These are phyloP conservation scores for Pythium chondricola DNA, from an alignment of 352 stramenopile genomes.

Conservation along the genomic window DNA sequence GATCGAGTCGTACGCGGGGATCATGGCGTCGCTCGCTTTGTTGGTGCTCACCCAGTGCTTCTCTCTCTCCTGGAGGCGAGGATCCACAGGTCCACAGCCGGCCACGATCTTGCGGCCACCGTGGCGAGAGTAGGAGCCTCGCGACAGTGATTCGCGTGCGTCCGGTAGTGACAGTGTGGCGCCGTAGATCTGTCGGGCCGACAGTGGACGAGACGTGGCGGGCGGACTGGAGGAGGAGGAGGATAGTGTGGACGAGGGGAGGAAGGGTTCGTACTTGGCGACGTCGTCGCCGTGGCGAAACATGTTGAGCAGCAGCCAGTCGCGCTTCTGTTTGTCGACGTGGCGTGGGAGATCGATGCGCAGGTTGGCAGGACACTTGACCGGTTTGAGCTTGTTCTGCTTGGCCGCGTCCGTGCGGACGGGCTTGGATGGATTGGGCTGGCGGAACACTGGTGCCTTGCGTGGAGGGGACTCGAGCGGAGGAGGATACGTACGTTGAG, in stretches of 20 bases:
- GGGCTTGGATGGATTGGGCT: conserved; percentile 24
- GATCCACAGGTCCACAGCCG: conserved; percentile 15
- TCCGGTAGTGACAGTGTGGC: too few species aligned
- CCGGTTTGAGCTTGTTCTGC: conserved; percentile 34
- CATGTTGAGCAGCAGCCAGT: conserved; percentile 80
- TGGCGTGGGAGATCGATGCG: conserved; percentile 36
- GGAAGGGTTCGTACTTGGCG: conserved; percentile 63
- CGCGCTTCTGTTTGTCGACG: conserved; percentile 59
- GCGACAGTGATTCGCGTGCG: neutral
- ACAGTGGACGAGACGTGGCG: conserved; percentile 6
- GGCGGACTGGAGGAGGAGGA: neutral
- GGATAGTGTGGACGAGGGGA: conserved; percentile 20
- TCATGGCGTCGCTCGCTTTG: conserved; percentile 38
- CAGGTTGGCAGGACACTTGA: conserved; percentile 43
- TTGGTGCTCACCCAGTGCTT: conserved; percentile 50
- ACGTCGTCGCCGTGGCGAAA: conserved; percentile 62
- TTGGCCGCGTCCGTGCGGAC: conserved; percentile 1
- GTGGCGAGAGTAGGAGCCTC: conserved; percentile 1
- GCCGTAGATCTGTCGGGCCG: conserved; percentile 11
- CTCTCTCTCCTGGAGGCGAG: conserved; percentile 27
- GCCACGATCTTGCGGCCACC: conserved; percentile 23
- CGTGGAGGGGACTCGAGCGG: conserved; percentile 17
- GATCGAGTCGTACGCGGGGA: conserved; percentile 70
- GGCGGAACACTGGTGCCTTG: conserved; percentile 41
- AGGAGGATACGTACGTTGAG: too few species aligned